phyloP scores from a whole-genome alignment of 768 basidiomycete species.

The Podaxis sp. region DNA sequence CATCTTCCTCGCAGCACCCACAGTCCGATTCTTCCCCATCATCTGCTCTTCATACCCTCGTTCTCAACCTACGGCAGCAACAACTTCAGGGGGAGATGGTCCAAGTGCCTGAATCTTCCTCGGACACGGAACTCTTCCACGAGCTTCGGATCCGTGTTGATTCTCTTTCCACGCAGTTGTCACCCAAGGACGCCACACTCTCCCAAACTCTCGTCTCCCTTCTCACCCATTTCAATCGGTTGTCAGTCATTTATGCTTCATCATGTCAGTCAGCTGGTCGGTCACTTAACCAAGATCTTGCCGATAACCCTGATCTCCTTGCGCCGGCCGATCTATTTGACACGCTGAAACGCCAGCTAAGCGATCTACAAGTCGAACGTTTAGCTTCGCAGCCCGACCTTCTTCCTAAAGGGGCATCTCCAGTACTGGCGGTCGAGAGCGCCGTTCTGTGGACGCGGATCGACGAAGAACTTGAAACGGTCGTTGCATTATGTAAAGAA shows the following conservation, averaged over 20 bases:
- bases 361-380: conserved; percentile 61
- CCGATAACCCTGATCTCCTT: conserved; percentile 20
- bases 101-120: conserved; percentile 35
- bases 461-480: conserved; percentile 69
- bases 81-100: conserved; percentile 44
- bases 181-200: conserved; percentile 54
- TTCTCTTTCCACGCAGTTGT: conserved; percentile 39
- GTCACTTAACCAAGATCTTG: conserved; percentile 10
- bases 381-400: conserved; percentile 39
- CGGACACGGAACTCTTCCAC: conserved; percentile 51
- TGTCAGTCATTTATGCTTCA: conserved; percentile 44
- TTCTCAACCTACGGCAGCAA: conserved; percentile 57
- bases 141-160: conserved; percentile 62
- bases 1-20: conserved; percentile 26
- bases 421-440: conserved; percentile 52
- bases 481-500: conserved; percentile 64
- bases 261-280: conserved; percentile 17
- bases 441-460: conserved; percentile 74
- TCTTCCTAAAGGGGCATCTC: conserved; percentile 36
- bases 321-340: conserved; percentile 47
- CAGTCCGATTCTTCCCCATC: conserved; percentile 36
- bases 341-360: conserved; percentile 65
- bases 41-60: conserved; percentile 58
- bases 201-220: conserved; percentile 69
- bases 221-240: conserved; percentile 62